Evolutionary conservation across 2,329 filamentous ascomycete species (phyloP).

Genomic region (Leptographium radiaticola): DNA sequence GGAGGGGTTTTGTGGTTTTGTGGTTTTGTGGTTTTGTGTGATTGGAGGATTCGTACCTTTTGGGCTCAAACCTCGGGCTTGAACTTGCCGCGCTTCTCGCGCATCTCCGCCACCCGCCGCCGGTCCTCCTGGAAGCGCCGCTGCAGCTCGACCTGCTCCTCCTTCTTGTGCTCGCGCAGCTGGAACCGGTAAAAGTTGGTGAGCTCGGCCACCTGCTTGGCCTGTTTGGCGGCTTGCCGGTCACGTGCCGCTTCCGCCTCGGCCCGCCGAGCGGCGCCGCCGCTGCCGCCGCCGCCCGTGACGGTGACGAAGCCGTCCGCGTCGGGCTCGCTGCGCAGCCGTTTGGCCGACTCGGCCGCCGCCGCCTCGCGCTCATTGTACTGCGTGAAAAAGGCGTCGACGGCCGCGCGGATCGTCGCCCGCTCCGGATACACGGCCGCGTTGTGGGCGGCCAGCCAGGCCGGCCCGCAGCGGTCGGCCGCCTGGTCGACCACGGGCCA

Average conservation of each 20-base stretch:
- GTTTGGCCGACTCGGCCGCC: conserved; percentile 47
- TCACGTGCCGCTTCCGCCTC: conserved; percentile 49
- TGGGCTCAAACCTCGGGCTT: conserved; percentile 36
- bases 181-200: conserved; percentile 79
- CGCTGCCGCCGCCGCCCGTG: conserved; percentile 62
- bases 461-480: conserved; percentile 34
- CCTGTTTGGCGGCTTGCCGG: conserved; percentile 50
- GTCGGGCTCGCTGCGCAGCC: conserved; percentile 67
- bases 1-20: too few species aligned
- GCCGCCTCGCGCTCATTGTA: conserved; percentile 61
- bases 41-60: not conserved
- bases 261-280: conserved; percentile 59
- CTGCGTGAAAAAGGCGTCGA: conserved; percentile 78
- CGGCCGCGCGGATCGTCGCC: conserved; percentile 51
- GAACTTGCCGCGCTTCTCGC: conserved; percentile 50
- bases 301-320: conserved; percentile 95
- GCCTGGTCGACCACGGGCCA: not conserved
- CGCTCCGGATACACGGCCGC: conserved; percentile 58
- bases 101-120: conserved; percentile 58
- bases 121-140: conserved; percentile 66
- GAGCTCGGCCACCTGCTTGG: conserved; percentile 44
- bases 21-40: too few species aligned
- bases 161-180: conserved; percentile 65
- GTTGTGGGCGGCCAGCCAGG: conserved; percentile 53
- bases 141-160: conserved; percentile 54